phyloP scores from a whole-genome alignment of 2,329 filamentous ascomycete species.

The Trichoderma harzianum region DNA sequence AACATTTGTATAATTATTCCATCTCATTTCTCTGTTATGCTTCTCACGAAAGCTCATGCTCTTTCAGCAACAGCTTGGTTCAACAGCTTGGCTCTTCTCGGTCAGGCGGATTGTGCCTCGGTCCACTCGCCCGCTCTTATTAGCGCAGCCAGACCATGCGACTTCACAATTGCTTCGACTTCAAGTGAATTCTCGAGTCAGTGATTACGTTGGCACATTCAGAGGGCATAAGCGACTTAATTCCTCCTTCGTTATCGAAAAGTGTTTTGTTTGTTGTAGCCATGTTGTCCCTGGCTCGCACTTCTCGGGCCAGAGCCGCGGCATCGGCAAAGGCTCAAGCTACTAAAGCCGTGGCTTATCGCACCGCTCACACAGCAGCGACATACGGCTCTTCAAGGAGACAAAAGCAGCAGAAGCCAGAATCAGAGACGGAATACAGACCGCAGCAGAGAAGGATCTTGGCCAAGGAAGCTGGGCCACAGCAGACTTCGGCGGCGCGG shows the following conservation, averaged over 20 bases:
- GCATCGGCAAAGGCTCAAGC: neutral
- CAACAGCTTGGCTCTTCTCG: neutral
- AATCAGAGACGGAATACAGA: neutral
- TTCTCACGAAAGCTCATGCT: neutral
- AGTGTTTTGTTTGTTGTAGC: neutral
- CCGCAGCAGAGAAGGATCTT: neutral
- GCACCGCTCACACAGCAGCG: neutral
- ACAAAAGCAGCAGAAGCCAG: neutral
- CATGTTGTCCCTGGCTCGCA: conserved; percentile 2
- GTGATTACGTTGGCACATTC: neutral
- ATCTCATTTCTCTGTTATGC: too few relatives aligned
- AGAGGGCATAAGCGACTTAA: neutral
- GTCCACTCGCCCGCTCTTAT: neutral
- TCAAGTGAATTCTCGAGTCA: neutral
- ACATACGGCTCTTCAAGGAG: neutral
- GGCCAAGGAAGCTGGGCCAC: neutral
- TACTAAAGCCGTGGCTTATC: neutral
- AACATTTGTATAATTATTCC: too few relatives aligned
- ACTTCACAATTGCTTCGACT: neutral
- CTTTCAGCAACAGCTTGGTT: neutral
- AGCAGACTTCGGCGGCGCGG: conserved; percentile 5
- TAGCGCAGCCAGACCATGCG: conserved; percentile 1
- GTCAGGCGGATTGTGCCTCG: conserved; percentile 1
- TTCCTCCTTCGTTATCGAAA: neutral
- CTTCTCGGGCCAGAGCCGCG: neutral